phyloP scores from a whole-genome alignment of 176 grass and related monocot genomes.

The Oryza coarctata region DNA sequence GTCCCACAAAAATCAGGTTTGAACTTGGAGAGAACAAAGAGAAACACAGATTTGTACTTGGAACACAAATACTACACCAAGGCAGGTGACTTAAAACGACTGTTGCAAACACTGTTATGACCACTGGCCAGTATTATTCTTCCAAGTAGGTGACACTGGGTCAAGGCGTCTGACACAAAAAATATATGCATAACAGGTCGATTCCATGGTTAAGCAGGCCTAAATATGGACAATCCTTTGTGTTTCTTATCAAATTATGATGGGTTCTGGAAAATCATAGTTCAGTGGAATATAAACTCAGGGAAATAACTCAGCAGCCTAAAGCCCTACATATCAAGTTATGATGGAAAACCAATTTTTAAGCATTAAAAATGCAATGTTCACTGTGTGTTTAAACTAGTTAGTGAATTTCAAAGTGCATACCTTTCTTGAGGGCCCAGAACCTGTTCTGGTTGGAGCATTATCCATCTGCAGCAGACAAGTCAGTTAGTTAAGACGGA shows the following conservation, averaged over 20 bases:
- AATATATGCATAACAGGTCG: background rate
- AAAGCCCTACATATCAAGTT: background rate
- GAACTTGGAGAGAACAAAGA: constrained; percentile 18
- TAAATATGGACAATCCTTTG: constrained; percentile 3
- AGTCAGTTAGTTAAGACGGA: background rate
- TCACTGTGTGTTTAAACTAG: background rate
- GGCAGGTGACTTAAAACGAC: background rate
- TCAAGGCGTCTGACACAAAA: background rate
- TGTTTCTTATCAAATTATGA: background rate
- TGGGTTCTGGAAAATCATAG: background rate
- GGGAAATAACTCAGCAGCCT: constrained; percentile 13
- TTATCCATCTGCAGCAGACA: constrained; percentile 64
- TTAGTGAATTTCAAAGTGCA: constrained; percentile 24
- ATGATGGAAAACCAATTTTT: constrained; percentile 13
- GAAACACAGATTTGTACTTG: background rate
- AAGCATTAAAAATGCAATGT: constrained; percentile 5
- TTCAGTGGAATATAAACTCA: constrained; percentile 17
- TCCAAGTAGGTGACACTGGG: background rate
- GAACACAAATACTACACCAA: constrained; percentile 5
- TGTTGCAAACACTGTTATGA: background rate
- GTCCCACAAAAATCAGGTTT: constrained; percentile 11
- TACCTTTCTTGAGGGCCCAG: constrained; percentile 92
- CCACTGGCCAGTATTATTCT: background rate
- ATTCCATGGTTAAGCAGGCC: background rate
- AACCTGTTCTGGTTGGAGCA: constrained; percentile 75